Conservation (phyloP, 768 basidiomycete genomes). For the Mycena belliarum region DNA sequence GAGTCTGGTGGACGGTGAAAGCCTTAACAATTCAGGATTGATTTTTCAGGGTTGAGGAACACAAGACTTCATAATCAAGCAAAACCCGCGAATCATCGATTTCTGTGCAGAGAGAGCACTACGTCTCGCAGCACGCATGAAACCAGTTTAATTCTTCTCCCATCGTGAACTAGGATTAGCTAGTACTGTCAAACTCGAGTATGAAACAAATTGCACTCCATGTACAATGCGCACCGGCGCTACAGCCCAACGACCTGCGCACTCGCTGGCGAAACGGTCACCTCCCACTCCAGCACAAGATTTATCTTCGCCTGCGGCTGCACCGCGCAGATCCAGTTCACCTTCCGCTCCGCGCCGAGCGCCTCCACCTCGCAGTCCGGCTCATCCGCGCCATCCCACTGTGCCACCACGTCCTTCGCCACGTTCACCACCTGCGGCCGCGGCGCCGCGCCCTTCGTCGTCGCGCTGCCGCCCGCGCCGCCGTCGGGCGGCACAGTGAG, state of each 20-base stretch:
- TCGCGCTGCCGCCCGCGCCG: neutral
- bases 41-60: too few relatives aligned
- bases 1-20: too few relatives aligned
- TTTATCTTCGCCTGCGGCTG: slow-evolving; percentile 35
- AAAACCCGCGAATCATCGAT: too few relatives aligned
- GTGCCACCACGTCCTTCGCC: slow-evolving; percentile 29
- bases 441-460: neutral
- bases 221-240: neutral
- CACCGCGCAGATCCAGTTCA: slow-evolving; percentile 34
- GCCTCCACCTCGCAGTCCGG: slow-evolving; percentile 25
- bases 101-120: too few relatives aligned
- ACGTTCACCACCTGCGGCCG: neutral
- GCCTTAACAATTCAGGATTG: too few relatives aligned
- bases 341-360: slow-evolving; percentile 34
- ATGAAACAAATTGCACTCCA: too few relatives aligned
- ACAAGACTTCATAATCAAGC: too few relatives aligned
- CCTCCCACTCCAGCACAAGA: slow-evolving; percentile 37
- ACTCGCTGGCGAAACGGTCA: slow-evolving; percentile 28
- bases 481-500: slow-evolving; percentile 16
- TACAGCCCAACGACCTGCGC: slow-evolving; percentile 27
- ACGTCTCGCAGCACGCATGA: too few relatives aligned
- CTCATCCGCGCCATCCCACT: slow-evolving; percentile 42
- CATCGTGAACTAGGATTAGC: too few relatives aligned
- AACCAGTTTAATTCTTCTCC: too few relatives aligned
- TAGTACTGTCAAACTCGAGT: too few relatives aligned